Evolutionary conservation across 768 basidiomycete genomes (phyloP).

Genomic region (Wakefieldia striispora): DNA sequence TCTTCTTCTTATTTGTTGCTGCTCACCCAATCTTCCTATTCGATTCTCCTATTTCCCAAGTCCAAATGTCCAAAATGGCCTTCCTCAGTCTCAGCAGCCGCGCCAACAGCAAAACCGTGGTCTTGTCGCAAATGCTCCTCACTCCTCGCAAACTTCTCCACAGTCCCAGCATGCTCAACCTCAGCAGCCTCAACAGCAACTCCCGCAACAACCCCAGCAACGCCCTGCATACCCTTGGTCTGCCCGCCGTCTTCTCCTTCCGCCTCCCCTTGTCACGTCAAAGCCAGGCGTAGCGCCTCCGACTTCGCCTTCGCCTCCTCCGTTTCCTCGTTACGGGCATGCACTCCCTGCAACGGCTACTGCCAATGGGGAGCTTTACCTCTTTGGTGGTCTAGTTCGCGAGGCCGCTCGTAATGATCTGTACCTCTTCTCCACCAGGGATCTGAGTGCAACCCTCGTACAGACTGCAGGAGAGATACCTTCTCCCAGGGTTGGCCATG

Average conservation of each 20-base stretch:
- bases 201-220: slow-evolving; percentile 34
- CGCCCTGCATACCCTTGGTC: slow-evolving; percentile 83
- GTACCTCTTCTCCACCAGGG: slow-evolving; percentile 81
- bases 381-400: slow-evolving; percentile 95
- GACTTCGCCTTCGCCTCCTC: slow-evolving; percentile 72
- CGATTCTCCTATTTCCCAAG: slow-evolving; percentile 2
- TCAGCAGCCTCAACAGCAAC: slow-evolving; percentile 28
- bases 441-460: slow-evolving; percentile 75
- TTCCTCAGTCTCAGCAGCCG: slow-evolving; percentile 33
- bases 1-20: slow-evolving; percentile 1
- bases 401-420: slow-evolving; percentile 91
- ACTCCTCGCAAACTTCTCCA: slow-evolving; percentile 30
- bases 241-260: slow-evolving; percentile 65
- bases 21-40: slow-evolving; percentile 4
- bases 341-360: slow-evolving; percentile 80
- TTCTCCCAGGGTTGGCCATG: slow-evolving; percentile 91
- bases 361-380: slow-evolving; percentile 84
- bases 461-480: slow-evolving; percentile 90
- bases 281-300: slow-evolving; percentile 66
- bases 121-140: slow-evolving; percentile 29
- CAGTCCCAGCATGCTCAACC: slow-evolving; percentile 35
- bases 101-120: slow-evolving; percentile 37
- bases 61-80: slow-evolving; percentile 22
- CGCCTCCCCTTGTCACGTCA: slow-evolving; percentile 61
- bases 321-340: slow-evolving; percentile 96